phyloP scores from a whole-genome alignment of 371 early-diverging fungal genomes.

The Chytridium lagenaria region DNA sequence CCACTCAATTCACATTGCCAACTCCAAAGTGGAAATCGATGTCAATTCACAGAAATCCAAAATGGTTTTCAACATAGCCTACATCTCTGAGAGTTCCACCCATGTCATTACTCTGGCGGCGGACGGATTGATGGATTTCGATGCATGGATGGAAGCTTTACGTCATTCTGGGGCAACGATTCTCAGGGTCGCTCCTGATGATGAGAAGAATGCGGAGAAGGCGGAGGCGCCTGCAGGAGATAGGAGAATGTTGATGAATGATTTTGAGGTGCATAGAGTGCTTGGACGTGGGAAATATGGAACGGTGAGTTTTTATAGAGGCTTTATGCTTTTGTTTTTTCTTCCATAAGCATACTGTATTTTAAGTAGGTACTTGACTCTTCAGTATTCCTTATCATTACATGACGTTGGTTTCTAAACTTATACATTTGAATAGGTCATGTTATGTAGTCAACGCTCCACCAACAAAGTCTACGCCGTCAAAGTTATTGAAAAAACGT shows the following conservation, averaged over 20 bases:
- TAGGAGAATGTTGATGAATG: slow-evolving; percentile 42
- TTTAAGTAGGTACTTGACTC: too few species aligned
- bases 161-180: background rate
- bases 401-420: too few species aligned
- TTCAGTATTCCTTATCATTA: too few species aligned
- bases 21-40: background rate
- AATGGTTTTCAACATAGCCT: background rate
- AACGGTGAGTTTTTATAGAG: slow-evolving; percentile 45
- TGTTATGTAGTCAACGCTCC: slow-evolving; percentile 44
- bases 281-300: slow-evolving; percentile 67
- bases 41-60: background rate
- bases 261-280: slow-evolving; percentile 60
- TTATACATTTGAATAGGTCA: slow-evolving; percentile 57
- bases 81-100: background rate
- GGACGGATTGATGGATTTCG: background rate
- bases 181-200: background rate
- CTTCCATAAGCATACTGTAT: too few species aligned
- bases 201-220: background rate
- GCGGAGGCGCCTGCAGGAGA: slow-evolving; percentile 1
- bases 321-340: too few species aligned
- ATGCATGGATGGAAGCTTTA: background rate
- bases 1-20: background rate
- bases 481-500: slow-evolving; percentile 60
- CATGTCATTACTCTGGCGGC: slow-evolving; percentile 1
- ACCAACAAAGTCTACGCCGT: slow-evolving; percentile 57